Conservation (phyloP, 352 stramenopile genomes). For the Pythium insidiosum region DNA sequence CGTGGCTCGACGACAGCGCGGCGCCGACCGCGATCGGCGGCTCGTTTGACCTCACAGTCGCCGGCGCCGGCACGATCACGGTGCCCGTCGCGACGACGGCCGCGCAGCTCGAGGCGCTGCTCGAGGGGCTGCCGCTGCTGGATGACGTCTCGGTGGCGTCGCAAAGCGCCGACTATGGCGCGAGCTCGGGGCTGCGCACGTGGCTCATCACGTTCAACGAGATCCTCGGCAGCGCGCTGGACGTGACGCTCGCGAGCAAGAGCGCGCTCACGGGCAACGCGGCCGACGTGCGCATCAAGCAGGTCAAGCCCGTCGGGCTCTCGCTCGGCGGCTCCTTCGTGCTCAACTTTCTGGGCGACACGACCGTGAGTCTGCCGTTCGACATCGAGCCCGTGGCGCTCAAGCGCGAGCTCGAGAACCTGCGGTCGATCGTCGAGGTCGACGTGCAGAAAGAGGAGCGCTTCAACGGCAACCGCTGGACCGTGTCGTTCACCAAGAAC, state of each 20-base stretch:
- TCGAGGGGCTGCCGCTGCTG: slow-evolving; percentile 73
- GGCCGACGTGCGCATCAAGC: slow-evolving; percentile 49
- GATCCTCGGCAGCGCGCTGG: slow-evolving; percentile 85
- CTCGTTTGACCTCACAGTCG: slow-evolving; percentile 60
- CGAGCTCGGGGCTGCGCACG: slow-evolving; percentile 33
- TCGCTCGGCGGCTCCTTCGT: slow-evolving; percentile 90
- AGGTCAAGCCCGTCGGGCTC: slow-evolving; percentile 65
- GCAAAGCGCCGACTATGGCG: slow-evolving; percentile 38
- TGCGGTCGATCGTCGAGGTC: slow-evolving; percentile 46
- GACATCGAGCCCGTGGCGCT: slow-evolving; percentile 79
- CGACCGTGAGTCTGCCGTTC: slow-evolving; percentile 88
- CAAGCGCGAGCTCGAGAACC: slow-evolving; percentile 82
- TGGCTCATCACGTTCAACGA: slow-evolving; percentile 91
- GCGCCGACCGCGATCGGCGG: slow-evolving; percentile 31
- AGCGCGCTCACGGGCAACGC: slow-evolving; percentile 45
- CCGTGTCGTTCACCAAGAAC: slow-evolving; percentile 94
- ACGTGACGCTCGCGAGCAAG: slow-evolving; percentile 62
- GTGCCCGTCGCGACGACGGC: slow-evolving; percentile 29
- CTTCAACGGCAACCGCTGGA: slow-evolving; percentile 88
- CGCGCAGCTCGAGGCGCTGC: slow-evolving; percentile 35
- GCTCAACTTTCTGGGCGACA: slow-evolving; percentile 87
- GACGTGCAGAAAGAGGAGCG: slow-evolving; percentile 64
- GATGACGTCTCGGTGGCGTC: slow-evolving; percentile 62
- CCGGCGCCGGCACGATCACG: slow-evolving; percentile 30
- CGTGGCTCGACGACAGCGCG: slow-evolving; percentile 47